Evolutionary conservation across 768 basidiomycete species (phyloP), one percentile per base, ranked within the genome.

Genomic region (Mycena rebaudengoi): DNA sequence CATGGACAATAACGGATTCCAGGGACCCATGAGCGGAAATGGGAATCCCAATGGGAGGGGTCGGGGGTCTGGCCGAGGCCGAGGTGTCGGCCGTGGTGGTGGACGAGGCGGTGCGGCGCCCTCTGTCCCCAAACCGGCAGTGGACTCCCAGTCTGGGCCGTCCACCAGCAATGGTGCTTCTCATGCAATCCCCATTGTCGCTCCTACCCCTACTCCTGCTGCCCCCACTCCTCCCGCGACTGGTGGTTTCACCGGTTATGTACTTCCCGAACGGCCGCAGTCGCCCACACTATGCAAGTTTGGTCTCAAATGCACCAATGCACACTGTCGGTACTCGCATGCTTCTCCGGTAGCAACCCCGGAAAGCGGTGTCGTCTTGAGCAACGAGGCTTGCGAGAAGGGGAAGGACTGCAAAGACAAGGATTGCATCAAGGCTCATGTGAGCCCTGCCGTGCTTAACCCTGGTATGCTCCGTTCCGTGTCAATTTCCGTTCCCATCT

Each of bases 311-410:
- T 99, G 98, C 78, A 91, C 91, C 49, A 97, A 98, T 75, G 83
- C 91, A 0, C 83, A 90, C 45, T 99, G 98, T 76, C 85, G 91
- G 18, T 99, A 88, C 76, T 94, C 95, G 10, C 98, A 99, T 75
- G 96, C 98, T 5, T 95, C 93, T 10, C 98, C 98, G n/a, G 94
- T 96, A 4, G 96, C 98, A 7, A 98, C 97, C 18, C 84, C 91
- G 30, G 95, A 97, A 78, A 96, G 92, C 70, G 98, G 96, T 10
- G 86, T 99, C 65, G 98, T 99, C 2, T 82, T 99, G 58, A 97
- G 93, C 70, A 95, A 93, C 60, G 97, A 99, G 60, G 83, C 94
- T 20, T 99, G 98, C 76, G 93, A 96, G 70, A 88, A 90, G 49
- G 94, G 94, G 18, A 91, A 89, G 73, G 82, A 91, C 45, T 99